phyloP scores from a whole-genome alignment of 306 rosid species.

The Crotalaria pallida region DNA sequence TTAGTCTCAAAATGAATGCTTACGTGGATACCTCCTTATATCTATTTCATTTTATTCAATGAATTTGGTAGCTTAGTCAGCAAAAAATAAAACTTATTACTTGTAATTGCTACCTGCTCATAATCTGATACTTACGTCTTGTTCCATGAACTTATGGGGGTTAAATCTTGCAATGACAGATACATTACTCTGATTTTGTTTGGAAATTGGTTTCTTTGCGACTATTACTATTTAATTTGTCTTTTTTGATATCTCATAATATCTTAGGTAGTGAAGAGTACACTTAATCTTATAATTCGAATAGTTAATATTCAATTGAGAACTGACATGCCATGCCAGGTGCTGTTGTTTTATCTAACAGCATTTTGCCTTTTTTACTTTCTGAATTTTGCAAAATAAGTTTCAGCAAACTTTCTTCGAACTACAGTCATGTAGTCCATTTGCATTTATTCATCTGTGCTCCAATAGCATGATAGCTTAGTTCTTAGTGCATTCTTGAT shows the following conservation, averaged over 20 bases:
- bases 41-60: not conserved
- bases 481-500: slow-evolving; percentile 10
- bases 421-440: not conserved
- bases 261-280: not conserved
- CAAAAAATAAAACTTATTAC: not conserved
- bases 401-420: not conserved
- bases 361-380: not conserved
- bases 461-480: not conserved
- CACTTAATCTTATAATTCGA: not conserved
- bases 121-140: not conserved
- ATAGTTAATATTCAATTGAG: not conserved
- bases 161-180: not conserved
- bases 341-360: not conserved
- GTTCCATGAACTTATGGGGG: not conserved
- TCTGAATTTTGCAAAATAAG: slow-evolving; percentile 5
- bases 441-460: not conserved
- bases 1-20: too few species aligned
- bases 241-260: not conserved
- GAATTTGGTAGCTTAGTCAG: not conserved
- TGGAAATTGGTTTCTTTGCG: not conserved
- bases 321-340: not conserved
- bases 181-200: not conserved
- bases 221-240: not conserved
- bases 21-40: not conserved
- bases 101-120: not conserved